These are phyloP conservation scores for Fusarium chlamydosporum DNA, from an alignment of 2,329 filamentous ascomycete species.

Conservation along the genomic window DNA sequence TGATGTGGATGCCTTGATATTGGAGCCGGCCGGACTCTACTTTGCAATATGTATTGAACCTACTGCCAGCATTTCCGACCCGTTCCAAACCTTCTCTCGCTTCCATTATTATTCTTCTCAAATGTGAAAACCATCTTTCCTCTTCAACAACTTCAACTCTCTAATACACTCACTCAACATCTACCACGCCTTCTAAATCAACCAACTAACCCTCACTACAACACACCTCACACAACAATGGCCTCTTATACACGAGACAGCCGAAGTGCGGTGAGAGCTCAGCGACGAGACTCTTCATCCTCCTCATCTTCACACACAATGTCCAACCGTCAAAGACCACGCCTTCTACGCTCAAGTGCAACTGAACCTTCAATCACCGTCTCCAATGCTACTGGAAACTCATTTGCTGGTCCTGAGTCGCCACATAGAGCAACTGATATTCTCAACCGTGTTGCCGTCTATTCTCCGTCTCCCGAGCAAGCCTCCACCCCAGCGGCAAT, in stretches of 20 bases:
- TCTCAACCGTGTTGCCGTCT: constrained; percentile 67
- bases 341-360: constrained; percentile 67
- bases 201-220: constrained; percentile 8
- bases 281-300: constrained; percentile 50
- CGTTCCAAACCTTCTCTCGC: constrained; percentile 17
- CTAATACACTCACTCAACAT: constrained; percentile 2
- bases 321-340: constrained; percentile 62
- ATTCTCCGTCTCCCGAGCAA: constrained; percentile 54
- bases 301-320: constrained; percentile 45
- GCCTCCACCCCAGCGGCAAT: constrained; percentile 37
- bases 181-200: constrained; percentile 1
- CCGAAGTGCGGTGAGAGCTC: constrained; percentile 47
- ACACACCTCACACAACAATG: constrained; percentile 32
- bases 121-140: constrained; percentile 35
- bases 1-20: constrained; percentile 43
- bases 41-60: constrained; percentile 39
- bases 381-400: constrained; percentile 66
- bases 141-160: background rate
- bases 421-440: constrained; percentile 68
- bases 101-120: constrained; percentile 27
- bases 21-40: constrained; percentile 3
- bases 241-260: constrained; percentile 49
- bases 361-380: constrained; percentile 72
- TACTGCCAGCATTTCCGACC: constrained; percentile 36
- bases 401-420: constrained; percentile 64